Evolutionary conservation across 2,329 filamentous ascomycete species (phyloP), one percentile per base, ranked within the genome.

Genomic region (Laburnicola sp.): DNA sequence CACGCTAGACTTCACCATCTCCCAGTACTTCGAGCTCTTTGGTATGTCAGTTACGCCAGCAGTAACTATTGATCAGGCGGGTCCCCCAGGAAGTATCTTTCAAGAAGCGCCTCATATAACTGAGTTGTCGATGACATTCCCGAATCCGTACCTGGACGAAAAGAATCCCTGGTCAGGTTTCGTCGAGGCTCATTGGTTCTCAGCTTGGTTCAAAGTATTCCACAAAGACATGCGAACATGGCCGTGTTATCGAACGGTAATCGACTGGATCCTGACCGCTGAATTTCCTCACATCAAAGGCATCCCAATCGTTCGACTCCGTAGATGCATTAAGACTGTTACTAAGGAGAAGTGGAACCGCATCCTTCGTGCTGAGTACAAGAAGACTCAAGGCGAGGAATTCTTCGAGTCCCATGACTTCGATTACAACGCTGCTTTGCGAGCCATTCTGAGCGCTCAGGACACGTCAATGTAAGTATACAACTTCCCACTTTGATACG

Each of bases 191-290:
- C 3, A 43, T 16, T 10, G 21, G 11, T 10, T 22, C 26, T 11
- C 4, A 10, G 38, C 35, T 25, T 8, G n/a, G 22, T 43, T 42
- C 35, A 3, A 39, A n/a, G n/a, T 11, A 25, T 9, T 26, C 9
- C 41, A 35, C 25, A 21, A 11, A 4, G 34, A 38, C 27, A 48
- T 42, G 37, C 28, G 23, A 10, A 36, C 28, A 5, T 36, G 30
- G 9, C 39, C 36, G 2, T 57, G 48, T 36, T 43, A 45, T 11
- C 52, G 34, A 26, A 37, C 8, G 10, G n/a, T 38, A 6, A 35
- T 51, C 7, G 50, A 56, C 23, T 54, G 45, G 50, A 42, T 52
- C 4, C 11, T 56, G 2, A 50, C 46, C 3, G 47, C 55, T 22
- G 26, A 31, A 2, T 56, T 50, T 21, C 45, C 48, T 11, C 48